These are phyloP conservation scores for Fusarium buxicola DNA, from an alignment of 2,329 filamentous ascomycete species.

Conservation along the genomic window DNA sequence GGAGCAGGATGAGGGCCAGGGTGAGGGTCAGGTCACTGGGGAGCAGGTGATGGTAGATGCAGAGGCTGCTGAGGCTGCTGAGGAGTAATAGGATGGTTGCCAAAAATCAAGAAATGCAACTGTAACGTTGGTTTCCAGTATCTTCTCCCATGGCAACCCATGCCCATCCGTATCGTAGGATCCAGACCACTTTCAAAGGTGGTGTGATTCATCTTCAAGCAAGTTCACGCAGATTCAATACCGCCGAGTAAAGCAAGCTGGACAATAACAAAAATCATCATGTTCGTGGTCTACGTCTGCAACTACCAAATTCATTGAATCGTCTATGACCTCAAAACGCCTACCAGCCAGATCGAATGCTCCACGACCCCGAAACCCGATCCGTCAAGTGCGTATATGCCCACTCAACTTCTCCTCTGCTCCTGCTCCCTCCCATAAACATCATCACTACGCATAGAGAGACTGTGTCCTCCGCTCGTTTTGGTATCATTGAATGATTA, in stretches of 20 bases:
- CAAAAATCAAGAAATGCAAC: not conserved
- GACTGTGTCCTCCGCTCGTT: constrained; percentile 30
- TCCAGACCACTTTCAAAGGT: not conserved
- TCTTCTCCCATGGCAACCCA: no score
- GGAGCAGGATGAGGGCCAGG: constrained; percentile 40
- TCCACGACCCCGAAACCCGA: constrained; percentile 42
- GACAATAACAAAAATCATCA: constrained; percentile 44
- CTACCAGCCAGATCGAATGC: constrained; percentile 51
- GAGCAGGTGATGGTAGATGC: constrained; percentile 17
- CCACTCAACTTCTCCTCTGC: constrained; percentile 26
- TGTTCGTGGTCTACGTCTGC: constrained; percentile 50
- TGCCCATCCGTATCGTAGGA: no score
- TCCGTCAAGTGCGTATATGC: constrained; percentile 33
- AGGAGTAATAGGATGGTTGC: not conserved
- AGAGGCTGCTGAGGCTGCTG: constrained; percentile 14
- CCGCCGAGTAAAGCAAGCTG: not conserved
- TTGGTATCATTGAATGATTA: constrained; percentile 48
- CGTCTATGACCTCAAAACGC: constrained; percentile 56
- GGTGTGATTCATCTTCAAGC: not conserved
- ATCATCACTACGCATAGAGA: constrained; percentile 22
- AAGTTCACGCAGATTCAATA: constrained; percentile 1
- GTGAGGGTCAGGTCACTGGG: constrained; percentile 33
- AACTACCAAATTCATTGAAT: constrained; percentile 53
- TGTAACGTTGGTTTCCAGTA: not conserved
- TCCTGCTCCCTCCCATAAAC: constrained; percentile 13